Base-by-base conservation (phyloP, 495 filamentous ascomycete species). In the Xylaria nigripes region DNA sequence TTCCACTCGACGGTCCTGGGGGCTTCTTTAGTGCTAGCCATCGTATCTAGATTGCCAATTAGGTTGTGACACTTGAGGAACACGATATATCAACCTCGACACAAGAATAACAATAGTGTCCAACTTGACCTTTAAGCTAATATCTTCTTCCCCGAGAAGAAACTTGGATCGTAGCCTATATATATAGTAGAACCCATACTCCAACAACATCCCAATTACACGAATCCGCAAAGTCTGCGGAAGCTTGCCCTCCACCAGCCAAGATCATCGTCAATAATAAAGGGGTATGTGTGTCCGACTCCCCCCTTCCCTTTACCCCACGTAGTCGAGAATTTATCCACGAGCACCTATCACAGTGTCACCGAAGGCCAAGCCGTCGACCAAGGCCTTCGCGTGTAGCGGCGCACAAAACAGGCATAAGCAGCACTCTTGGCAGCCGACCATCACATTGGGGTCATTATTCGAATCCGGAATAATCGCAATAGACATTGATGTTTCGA, bases 1-100 rank as follows among this genome's bases (percentile, higher is more conserved):
- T 73, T 70, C 75, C 75, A 78, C 56, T 74, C 69, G 45, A 73
- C 69, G 49, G 72, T 75, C 59, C 71, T 55, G 1, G 69, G 67
- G 45, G 65, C 42, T 49, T 75, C 70, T 8, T 6, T 34, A n/a
- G 66, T 68, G 60, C 66, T 59, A 58, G 67, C 69, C 72, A 78
- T 76, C 55, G 12, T 63, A 55, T 50, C 58, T 42, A 45, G 18
- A 45, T 48, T 48, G 46, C 13, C 36, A 22, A 43, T 38, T 48
- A 45, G 32, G 16, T 13, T 56, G 45, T 42, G 21, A 32, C 34
- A 36, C 21, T 38, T 54, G 49, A 45, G 47, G 44, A 53, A 36
- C 15, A 30, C 9, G 22, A 24, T 55, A 53, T 7, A 13, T 5
- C 22, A 1, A 24, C 46, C 24, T 19, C 21, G 38, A 23, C 48